A percentile compares a stretch with the other conserved stretches of the same genome.
These are phyloP conservation scores for Nyssa sinensis DNA, from an alignment of 148 eudicot genomes.

Conservation along the genomic window DNA sequence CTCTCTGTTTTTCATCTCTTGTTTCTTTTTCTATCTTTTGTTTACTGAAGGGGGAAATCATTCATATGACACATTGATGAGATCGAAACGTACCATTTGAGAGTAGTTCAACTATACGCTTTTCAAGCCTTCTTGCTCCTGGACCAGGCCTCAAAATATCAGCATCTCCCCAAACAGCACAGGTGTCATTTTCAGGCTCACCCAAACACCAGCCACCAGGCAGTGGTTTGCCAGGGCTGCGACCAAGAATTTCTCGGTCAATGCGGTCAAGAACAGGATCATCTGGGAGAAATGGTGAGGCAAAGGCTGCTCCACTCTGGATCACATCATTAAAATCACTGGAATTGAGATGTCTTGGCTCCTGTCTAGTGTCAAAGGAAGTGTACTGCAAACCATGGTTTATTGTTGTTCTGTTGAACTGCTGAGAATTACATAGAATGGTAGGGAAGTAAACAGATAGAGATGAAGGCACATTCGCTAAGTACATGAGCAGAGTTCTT, in stretches of 20 bases:
- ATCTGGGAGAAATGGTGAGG: slow-evolving; percentile 51
- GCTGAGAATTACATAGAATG: slow-evolving; percentile 67
- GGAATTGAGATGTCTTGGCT: slow-evolving; percentile 46
- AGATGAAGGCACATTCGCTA: slow-evolving; percentile 70
- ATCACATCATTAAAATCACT: slow-evolving; percentile 44
- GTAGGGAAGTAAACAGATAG: slow-evolving; percentile 75
- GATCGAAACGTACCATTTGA: slow-evolving; percentile 44
- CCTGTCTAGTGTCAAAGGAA: slow-evolving; percentile 42
- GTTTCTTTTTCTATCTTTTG: neutral
- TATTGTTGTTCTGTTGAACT: slow-evolving; percentile 58
- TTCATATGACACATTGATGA: slow-evolving; percentile 55
- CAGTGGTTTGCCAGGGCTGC: slow-evolving; percentile 54
- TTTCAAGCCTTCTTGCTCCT: slow-evolving; percentile 74
- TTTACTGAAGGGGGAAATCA: slow-evolving; percentile 32
- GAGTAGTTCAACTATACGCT: slow-evolving; percentile 42
- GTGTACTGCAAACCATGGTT: slow-evolving; percentile 64
- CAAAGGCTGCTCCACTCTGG: slow-evolving; percentile 73
- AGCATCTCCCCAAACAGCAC: slow-evolving; percentile 85
- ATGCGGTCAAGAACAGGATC: slow-evolving; percentile 77
- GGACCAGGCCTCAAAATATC: slow-evolving; percentile 76
- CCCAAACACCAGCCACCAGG: slow-evolving; percentile 99
- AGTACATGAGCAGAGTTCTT: slow-evolving; percentile 81
- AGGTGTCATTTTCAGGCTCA: slow-evolving; percentile 37
- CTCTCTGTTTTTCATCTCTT: neutral
- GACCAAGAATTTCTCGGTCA: slow-evolving; percentile 59